These are phyloP conservation scores for Candida pseudoviswanathii DNA, from an alignment of 1,139 yeast species.

Conservation along the genomic window DNA sequence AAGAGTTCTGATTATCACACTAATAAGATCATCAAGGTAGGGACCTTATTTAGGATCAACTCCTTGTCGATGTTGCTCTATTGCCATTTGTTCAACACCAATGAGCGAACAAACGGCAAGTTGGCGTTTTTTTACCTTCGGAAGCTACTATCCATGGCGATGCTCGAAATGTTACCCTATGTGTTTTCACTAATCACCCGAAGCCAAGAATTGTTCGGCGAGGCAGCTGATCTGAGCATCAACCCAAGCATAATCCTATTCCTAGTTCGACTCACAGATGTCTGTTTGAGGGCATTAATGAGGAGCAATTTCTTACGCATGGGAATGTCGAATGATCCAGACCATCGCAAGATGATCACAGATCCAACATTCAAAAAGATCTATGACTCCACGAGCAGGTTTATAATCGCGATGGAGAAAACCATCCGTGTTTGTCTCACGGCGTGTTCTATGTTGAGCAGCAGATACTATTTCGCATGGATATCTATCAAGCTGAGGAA, in stretches of 20 bases:
- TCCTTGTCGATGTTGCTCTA: constrained; percentile 32
- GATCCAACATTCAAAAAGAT: constrained; percentile 20
- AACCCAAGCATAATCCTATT: constrained; percentile 43
- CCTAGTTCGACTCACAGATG: constrained; percentile 38
- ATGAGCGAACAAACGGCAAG: constrained; percentile 27
- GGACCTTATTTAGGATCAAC: constrained; percentile 30
- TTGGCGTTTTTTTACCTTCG: constrained; percentile 31
- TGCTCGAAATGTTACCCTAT: constrained; percentile 39
- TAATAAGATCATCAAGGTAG: constrained; percentile 38
- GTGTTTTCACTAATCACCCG: constrained; percentile 29
- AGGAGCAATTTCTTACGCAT: constrained; percentile 27
- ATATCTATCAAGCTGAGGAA: constrained; percentile 44
- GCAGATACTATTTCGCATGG: constrained; percentile 54
- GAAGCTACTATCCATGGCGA: constrained; percentile 29
- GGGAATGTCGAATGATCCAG: constrained; percentile 16
- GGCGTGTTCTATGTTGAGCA: constrained; percentile 35
- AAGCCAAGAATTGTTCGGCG: constrained; percentile 27
- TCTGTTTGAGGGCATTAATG: constrained; percentile 30
- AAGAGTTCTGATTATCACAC: constrained; percentile 18
- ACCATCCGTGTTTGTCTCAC: constrained; percentile 35
- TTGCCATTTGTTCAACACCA: constrained; percentile 35
- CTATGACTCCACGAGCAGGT: constrained; percentile 24
- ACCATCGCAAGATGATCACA: constrained; percentile 19
- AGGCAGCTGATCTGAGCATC: constrained; percentile 35
- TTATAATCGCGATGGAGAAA: constrained; percentile 31